Evolutionary conservation across 2,329 filamentous ascomycete species (phyloP).

Genomic region (Colletotrichum liriopes): DNA sequence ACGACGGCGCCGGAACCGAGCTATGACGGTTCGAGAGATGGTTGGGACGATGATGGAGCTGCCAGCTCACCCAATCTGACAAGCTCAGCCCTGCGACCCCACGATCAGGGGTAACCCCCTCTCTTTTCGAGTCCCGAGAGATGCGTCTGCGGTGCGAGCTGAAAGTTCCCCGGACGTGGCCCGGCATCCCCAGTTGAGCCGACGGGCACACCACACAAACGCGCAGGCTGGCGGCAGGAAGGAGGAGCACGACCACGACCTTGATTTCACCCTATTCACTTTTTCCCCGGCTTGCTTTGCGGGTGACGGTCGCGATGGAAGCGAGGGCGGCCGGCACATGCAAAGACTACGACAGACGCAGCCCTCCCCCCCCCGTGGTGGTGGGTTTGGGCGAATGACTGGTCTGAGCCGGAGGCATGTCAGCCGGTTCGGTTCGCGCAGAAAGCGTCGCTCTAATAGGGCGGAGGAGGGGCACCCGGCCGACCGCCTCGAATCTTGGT

Average conservation of each 20-base stretch:
- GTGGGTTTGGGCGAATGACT: constrained; percentile 1
- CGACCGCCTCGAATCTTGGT: constrained; percentile 38
- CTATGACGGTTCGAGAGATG: constrained; percentile 13
- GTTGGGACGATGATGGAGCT: constrained; percentile 37
- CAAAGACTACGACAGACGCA: neutral
- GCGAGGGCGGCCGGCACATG: neutral
- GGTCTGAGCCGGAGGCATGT: constrained; percentile 13
- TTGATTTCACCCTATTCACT: neutral
- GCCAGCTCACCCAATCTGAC: constrained; percentile 45
- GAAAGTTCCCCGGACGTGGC: constrained; percentile 1
- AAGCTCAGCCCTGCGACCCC: constrained; percentile 44
- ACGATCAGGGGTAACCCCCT: constrained; percentile 38
- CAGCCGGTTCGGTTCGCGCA: neutral
- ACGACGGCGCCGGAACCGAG: constrained; percentile 6
- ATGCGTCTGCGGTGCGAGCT: constrained; percentile 19
- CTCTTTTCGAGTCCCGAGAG: neutral
- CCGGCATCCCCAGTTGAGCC: neutral
- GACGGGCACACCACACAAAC: neutral
- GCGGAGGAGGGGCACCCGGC: neutral
- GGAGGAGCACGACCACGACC: constrained; percentile 13
- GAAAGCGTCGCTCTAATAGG: neutral
- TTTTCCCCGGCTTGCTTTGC: neutral
- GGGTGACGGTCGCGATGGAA: neutral
- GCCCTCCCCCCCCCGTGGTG: neutral
- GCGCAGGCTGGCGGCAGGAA: neutral